Base-by-base conservation (phyloP, 2,329 filamentous ascomycete species). In the Didymella pomorum region DNA sequence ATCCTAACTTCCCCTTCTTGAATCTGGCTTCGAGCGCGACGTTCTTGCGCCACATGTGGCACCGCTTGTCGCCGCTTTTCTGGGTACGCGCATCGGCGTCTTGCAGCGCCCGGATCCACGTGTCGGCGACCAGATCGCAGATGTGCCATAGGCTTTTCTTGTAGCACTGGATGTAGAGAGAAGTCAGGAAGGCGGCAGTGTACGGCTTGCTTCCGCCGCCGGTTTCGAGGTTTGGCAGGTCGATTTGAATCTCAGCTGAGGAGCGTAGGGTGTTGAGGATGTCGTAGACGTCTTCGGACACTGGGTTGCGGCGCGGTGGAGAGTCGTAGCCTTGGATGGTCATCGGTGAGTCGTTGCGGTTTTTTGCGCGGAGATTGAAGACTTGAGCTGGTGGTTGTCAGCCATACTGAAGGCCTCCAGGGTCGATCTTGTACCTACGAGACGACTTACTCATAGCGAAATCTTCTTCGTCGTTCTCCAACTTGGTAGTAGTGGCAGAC, bases 101-200 rank as follows among this genome's bases (percentile, higher is more conserved):
- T 26, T 73, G 73, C 55, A 74, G 70, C 0, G 68, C 71, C 16
- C 70, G 72, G 54, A 76, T 76, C 72, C 72, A 76, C 5, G 68
- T 72, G 42, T 76, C 73, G 33, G 63, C 61, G 26, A 76, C 51
- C 14, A 76, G 58, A 49, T 76, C 72, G 58, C 72, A 75, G 21
- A 65, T 35, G 35, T 72, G 33, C 56, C 58, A 69, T 3, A 59
- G 26, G 0, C 51, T 12, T 16, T 52, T 28, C 4, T 60, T 18
- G 52, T 71, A 70, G 53, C 62, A 61, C 20, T 63, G 37, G 31
- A 74, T 53, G 62, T 75, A 74, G n/a, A 74, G 61, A 8, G 70
- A 56, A 1, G 55, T 65, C 4, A 75, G 68, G 2, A 60, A 21
- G 5, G 54, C 44, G 20, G 65, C 60, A 11, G 61, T 66, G 59